These are phyloP conservation scores for Phytophthora tubulina DNA, from an alignment of 352 stramenopile genomes.

Conservation along the genomic window DNA sequence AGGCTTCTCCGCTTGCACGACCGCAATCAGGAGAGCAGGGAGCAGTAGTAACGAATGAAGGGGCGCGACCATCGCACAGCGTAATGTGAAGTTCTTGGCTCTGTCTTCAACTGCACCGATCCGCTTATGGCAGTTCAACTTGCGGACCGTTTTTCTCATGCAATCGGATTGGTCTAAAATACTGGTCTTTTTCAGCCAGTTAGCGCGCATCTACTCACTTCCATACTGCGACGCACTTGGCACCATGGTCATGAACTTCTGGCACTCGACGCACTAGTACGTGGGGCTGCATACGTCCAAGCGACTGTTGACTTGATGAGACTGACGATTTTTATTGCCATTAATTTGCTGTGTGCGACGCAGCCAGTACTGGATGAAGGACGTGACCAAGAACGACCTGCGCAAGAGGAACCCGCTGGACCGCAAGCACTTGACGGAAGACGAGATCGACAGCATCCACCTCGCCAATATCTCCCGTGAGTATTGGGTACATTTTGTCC, in stretches of 20 bases:
- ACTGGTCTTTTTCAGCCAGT: constrained; percentile 18
- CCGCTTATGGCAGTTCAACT: constrained; percentile 35
- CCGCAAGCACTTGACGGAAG: constrained; percentile 74
- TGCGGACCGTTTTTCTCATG: constrained; percentile 22
- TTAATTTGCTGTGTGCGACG: background rate
- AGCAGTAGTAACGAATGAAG: constrained; percentile 27
- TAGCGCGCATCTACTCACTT: background rate
- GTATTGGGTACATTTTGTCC: constrained; percentile 10
- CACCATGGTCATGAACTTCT: constrained; percentile 90
- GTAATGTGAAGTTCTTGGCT: constrained; percentile 6
- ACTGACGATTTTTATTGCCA: background rate
- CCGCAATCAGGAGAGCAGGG: constrained; percentile 5
- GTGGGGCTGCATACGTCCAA: constrained; percentile 10
- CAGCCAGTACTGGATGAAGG: constrained; percentile 92
- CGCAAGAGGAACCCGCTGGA: constrained; percentile 84
- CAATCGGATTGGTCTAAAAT: constrained; percentile 21
- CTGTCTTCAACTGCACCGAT: constrained; percentile 8
- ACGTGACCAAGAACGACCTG: constrained; percentile 79
- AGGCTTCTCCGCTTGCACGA: constrained; percentile 30
- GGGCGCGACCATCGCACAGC: constrained; percentile 23
- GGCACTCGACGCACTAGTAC: constrained; percentile 93
- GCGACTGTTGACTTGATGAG: background rate
- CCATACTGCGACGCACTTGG: background rate
- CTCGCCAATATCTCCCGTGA: constrained; percentile 87
- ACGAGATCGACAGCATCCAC: constrained; percentile 91